Evolutionary conservation across 23 red algal genomes (phyloP), one percentile per base, ranked within the genome.

Genomic region (Pyropia haitanensis): DNA sequence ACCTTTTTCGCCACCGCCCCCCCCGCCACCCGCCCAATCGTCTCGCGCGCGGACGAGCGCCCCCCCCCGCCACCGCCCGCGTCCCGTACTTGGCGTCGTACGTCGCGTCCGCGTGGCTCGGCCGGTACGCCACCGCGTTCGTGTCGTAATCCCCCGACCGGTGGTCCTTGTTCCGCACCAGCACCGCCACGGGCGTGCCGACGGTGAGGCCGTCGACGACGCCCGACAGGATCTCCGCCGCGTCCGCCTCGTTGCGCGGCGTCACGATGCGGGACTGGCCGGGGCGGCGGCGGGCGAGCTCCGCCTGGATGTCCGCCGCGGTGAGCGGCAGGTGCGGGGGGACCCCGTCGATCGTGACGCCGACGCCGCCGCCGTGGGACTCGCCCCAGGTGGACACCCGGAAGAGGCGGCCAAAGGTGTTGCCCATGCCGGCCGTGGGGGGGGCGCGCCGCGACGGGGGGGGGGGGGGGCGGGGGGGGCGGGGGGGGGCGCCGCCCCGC

Each of bases 51-150:
- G 13, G 84, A 89, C 28, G 84, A 89, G 0, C 92, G 70, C 52
- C 92, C 92, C 92, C 92, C 10, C 92, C 92, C 14, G 92, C 92
- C 46, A 96, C 92, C 22, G 92, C 76, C 44, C 92, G 71, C 27
- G 90, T 96, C 18, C 92, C 92, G 59, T 96, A 96, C 73, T 96
- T 96, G 29, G 92, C 92, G 66, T 96, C 92, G 49, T 96, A 96
- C 1, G 92, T 88, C 17, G 92, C 92, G 63, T 96, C 92, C 1
- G 92, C 92, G 84, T 96, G 92, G 32, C 65, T 76, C 22, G 92
- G 92, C 63, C 92, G 83, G 52, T 96, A 96, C 10, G 74, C 62
- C 7, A 96, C 84, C 50, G 78, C 85, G 67, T 85, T 89, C 1
- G 85, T 88, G 55, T 96, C 92, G 64, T 96, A 96, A 60, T 96